A percentile compares a stretch with the other conserved stretches of the same genome.
Evolutionary conservation across 345 rosid genomes (phyloP).

Genomic region (Murraya paniculata): DNA sequence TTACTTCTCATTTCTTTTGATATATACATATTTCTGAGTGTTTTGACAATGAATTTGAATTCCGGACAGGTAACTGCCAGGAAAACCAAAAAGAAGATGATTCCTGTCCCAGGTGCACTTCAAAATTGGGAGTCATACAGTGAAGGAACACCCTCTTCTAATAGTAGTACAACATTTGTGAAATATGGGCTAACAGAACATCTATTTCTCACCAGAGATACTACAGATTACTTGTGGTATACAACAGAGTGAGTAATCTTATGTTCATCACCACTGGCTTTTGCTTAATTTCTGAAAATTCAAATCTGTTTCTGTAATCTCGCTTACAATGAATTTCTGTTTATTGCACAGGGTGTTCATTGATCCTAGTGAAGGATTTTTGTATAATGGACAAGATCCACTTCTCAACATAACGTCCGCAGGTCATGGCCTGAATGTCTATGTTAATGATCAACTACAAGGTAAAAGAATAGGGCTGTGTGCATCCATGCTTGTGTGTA

Average conservation of each 20-base stretch:
- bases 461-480: constrained; percentile 33
- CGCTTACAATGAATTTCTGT: not conserved
- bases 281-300: constrained; percentile 24
- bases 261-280: not conserved
- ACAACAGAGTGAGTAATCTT: not conserved
- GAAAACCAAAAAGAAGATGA: not conserved
- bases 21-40: too few species aligned
- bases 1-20: not conserved
- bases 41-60: not conserved
- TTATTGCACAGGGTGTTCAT: constrained; percentile 48
- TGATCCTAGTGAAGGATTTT: constrained; percentile 49
- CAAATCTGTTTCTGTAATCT: not conserved
- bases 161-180: not conserved
- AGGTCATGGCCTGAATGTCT: constrained; percentile 70
- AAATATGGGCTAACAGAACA: not conserved
- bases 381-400: constrained; percentile 55
- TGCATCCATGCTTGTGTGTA: not conserved
- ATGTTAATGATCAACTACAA: constrained; percentile 67
- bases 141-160: not conserved
- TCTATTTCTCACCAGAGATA: not conserved
- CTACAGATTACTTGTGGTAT: not conserved
- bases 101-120: not conserved
- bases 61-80: not conserved
- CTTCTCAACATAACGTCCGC: constrained; percentile 61
- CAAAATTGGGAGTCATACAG: not conserved